Evolutionary conservation across 2,329 filamentous ascomycete species (phyloP), one percentile per base, ranked within the genome.

Genomic region (Fusarium stilboides): DNA sequence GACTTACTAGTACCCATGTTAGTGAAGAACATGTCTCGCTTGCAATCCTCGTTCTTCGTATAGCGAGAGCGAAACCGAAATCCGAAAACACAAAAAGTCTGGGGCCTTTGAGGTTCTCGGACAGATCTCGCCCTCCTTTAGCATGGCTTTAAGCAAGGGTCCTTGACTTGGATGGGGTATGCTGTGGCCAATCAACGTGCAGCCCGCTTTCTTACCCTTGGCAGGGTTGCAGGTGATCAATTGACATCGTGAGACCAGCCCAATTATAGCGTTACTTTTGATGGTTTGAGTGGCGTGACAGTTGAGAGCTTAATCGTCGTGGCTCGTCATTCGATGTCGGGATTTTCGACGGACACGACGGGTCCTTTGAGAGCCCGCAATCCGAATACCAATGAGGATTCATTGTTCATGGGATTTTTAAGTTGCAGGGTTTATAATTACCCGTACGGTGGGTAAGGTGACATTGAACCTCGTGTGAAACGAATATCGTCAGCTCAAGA

Each of bases 51-150:
- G 8, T 31, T 37, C 17, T 17, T 60, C 47, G 44, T 40, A 60
- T 39, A 53, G 33, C 58, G 28, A 68, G 37, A 72, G 69, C 62
- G 45, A 37, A 56, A 40, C 56, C 47, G 65, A 68, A 73, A 73
- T 65, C 57, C 57, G 42, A 49, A 40, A 51, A 54, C 44, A 26
- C 8, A 42, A 55, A 58, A 61, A 58, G 57, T 64, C 62, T 44
- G 70, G 70, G 70, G 65, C 65, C 59, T 43, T 47, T 36, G 68
- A 71, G 68, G 58, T 67, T 44, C 8, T 71, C 62, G 70, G 44
- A 49, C 54, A 67, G 57, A 69, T 72, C 51, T 61, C 33, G 37
- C 54, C 58, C 65, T 40, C 58, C 68, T 39, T 60, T 22, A 57
- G 36, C 42, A n/a, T 10, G 17, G 15, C n/a, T 7, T 13, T 43